Conservation (phyloP, 208 protist species). For the Porcisia hertigi region DNA sequence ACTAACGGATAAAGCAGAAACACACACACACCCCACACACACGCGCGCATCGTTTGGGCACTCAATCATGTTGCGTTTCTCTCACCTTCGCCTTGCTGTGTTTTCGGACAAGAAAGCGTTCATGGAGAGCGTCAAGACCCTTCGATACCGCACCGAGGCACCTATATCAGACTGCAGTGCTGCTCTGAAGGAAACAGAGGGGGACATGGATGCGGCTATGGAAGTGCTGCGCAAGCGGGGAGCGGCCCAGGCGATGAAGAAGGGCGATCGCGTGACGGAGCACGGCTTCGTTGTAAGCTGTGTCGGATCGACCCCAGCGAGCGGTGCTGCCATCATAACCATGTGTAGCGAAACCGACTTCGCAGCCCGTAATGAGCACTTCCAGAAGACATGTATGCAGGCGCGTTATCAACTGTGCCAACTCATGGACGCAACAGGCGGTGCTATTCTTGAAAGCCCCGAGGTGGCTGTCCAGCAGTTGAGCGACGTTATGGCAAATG, state of each 20-base stretch:
- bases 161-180: conserved; percentile 87
- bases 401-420: conserved; percentile 36
- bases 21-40: neutral
- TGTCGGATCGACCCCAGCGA: conserved; percentile 42
- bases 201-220: conserved; percentile 78
- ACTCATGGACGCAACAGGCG: conserved; percentile 54
- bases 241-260: conserved; percentile 80
- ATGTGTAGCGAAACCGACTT: conserved; percentile 93
- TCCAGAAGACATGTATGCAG: conserved; percentile 51
- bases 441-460: conserved; percentile 48
- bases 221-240: conserved; percentile 81
- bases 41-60: neutral
- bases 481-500: conserved; percentile 34
- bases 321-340: conserved; percentile 69
- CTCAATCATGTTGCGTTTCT: conserved; percentile 46
- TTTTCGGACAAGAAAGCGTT: conserved; percentile 69
- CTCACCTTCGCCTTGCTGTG: conserved; percentile 30
- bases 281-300: conserved; percentile 84
- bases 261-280: conserved; percentile 73
- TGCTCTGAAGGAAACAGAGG: conserved; percentile 76
- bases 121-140: conserved; percentile 86
- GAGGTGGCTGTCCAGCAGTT: conserved; percentile 52
- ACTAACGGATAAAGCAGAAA: neutral
- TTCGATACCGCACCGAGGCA: conserved; percentile 89
- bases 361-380: conserved; percentile 81